Evolutionary conservation across 2,329 filamentous ascomycete species (phyloP).

Genomic region (Talaromyces pinophilus): DNA sequence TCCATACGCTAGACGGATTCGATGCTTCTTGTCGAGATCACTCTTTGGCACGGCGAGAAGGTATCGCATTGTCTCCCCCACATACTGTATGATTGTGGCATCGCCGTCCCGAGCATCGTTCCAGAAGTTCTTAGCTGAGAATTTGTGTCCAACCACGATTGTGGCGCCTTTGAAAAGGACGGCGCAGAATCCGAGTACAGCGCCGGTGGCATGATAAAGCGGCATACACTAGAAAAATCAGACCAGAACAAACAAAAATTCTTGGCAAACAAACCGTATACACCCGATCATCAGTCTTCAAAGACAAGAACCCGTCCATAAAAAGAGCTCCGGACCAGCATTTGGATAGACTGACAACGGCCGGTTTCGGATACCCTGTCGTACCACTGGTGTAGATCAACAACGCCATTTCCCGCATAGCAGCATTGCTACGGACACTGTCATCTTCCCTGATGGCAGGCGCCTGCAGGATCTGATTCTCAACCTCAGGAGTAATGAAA

Average conservation of each 20-base stretch:
- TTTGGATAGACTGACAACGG: conserved; percentile 74
- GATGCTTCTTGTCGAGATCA: conserved; percentile 70
- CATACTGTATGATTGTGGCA: conserved; percentile 80
- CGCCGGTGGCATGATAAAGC: conserved; percentile 80
- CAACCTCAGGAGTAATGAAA: conserved; percentile 60
- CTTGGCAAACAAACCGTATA: conserved; percentile 62
- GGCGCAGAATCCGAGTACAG: conserved; percentile 66
- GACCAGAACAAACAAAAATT: not conserved
- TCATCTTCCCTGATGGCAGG: conserved; percentile 61
- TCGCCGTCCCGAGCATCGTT: conserved; percentile 68
- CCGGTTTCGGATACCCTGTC: conserved; percentile 79
- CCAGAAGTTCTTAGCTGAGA: conserved; percentile 78
- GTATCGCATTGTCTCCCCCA: conserved; percentile 84
- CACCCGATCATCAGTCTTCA: conserved; percentile 66
- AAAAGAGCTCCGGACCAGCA: conserved; percentile 57
- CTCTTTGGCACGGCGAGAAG: conserved; percentile 67
- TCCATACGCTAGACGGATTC: conserved; percentile 73
- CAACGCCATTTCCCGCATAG: conserved; percentile 61
- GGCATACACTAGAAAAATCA: conserved; percentile 68
- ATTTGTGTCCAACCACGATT: conserved; percentile 72
- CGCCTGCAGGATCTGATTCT: conserved; percentile 56
- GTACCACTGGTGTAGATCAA: conserved; percentile 87
- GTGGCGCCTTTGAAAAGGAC: conserved; percentile 64
- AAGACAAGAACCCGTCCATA: conserved; percentile 56
- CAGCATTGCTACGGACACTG: conserved; percentile 54